These are phyloP conservation scores for Xerocomus nothofagi DNA, from an alignment of 1,284 basidiomycete genomes.

Conservation along the genomic window DNA sequence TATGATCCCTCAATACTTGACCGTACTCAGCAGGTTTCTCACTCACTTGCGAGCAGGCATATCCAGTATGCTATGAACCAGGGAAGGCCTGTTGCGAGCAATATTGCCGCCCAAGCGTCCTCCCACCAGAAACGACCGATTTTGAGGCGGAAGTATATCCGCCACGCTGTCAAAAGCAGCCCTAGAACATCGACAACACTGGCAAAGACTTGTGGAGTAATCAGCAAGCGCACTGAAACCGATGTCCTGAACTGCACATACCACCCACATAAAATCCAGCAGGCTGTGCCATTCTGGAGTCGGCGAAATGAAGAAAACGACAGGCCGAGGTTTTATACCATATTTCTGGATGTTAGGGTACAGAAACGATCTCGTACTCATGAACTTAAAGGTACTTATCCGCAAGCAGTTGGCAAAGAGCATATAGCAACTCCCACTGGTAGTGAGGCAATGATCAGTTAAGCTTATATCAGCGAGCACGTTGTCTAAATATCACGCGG, in stretches of 20 bases:
- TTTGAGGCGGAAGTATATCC: slow-evolving; percentile 11
- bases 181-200: slow-evolving; percentile 2
- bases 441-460: not conserved
- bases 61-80: slow-evolving; percentile 4
- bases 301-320: not conserved
- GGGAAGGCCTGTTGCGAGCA: not conserved
- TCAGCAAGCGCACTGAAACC: not conserved
- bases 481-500: too few species aligned
- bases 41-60: not conserved
- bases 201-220: not conserved
- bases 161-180: slow-evolving; percentile 10
- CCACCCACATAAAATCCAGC: not conserved
- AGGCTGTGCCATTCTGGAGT: not conserved
- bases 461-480: not conserved
- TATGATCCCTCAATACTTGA: not conserved
- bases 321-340: not conserved
- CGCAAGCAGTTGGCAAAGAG: too few species aligned
- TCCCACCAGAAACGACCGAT: slow-evolving; percentile 19
- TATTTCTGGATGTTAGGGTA: not conserved
- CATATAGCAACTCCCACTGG: too few species aligned
- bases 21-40: too few species aligned
- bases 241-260: not conserved
- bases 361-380: not conserved
- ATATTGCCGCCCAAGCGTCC: slow-evolving; percentile 6
- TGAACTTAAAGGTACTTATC: not conserved